Base-by-base conservation (phyloP, 2,329 filamentous ascomycete genomes). In the Talaromyces piceae region DNA sequence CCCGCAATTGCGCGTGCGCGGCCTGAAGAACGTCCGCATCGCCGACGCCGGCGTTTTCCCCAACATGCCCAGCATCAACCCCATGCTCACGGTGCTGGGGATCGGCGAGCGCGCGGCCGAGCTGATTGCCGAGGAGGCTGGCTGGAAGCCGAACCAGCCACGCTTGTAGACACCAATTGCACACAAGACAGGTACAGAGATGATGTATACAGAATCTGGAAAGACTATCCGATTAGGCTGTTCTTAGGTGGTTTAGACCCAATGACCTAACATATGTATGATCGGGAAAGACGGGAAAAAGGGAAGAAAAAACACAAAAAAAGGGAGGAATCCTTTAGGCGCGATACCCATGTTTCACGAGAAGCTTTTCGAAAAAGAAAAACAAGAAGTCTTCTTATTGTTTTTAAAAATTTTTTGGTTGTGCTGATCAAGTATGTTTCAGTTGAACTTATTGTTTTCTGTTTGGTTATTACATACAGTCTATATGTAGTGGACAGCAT, bases 41-140 rank as follows among this genome's bases (percentile, higher is more conserved):
- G 88, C 88, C 1, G 89, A 95, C 67, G 89, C 89, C 0, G 88
- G 89, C 61, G 81, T 95, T 47, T 95, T 95, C 76, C 90, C 89
- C 0, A 86, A 86, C 55, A 94, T 95, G 82, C 78, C 87, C 43
- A 86, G 80, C 49, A 86, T 93, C 67, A 95, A 95, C 74, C 89
- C 88, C 53, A 93, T 95, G 90, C 74, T 95, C 64, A 95, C 89
- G 1, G 89, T 95, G 4, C 70, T 95, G 64, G 85, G 82, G 49
- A 81, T 94, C 61, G 90, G 87, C 6, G 90, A 95, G 80, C 79
- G 87, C 52, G 85, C 83, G 5, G 90, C 90, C 0, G 90, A 95
- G 77, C 69, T 95, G 67, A 85, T 95, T 65, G 85, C 85, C 26
- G 77, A 84, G 65, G 82, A 88, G 58, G 86, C 80, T 53, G 81